Percentiles rank a stretch among this genome's conserved stretches.
Conservation (phyloP, 2,329 filamentous ascomycete species). For the Pseudogymnoascus sp. region DNA sequence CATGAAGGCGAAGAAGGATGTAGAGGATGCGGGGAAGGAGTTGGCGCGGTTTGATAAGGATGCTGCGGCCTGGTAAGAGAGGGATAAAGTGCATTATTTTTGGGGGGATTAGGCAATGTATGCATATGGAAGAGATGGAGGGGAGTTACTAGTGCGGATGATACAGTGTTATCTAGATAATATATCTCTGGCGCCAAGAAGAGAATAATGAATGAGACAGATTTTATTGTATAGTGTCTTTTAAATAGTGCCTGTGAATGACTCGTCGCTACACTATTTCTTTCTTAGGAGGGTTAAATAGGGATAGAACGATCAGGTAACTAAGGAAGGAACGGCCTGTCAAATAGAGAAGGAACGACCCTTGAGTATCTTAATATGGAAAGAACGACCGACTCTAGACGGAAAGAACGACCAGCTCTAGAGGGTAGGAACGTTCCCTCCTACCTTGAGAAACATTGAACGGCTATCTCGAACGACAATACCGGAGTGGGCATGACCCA, state of each 20-base stretch:
- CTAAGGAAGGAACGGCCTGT: too few species aligned
- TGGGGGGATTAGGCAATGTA: neutral
- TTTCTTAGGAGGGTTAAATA: too few species aligned
- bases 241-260: neutral
- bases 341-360: too few species aligned
- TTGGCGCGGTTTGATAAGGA: constrained; percentile 83
- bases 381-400: too few species aligned
- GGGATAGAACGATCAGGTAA: too few species aligned
- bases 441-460: too few species aligned
- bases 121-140: neutral
- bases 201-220: neutral
- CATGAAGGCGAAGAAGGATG: constrained; percentile 99
- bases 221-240: neutral
- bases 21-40: constrained; percentile 90
- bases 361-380: too few species aligned
- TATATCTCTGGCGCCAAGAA: neutral
- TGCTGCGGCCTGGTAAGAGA: constrained; percentile 46
- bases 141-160: neutral
- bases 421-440: too few species aligned
- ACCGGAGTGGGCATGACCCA: neutral
- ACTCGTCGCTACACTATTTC: too few species aligned
- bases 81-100: neutral
- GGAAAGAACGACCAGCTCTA: too few species aligned
- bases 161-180: neutral
- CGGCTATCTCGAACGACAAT: neutral